Evolutionary conservation across 1,284 basidiomycete genomes (phyloP), one percentile per base, ranked within the genome.

Genomic region (Termitomyces sp.): DNA sequence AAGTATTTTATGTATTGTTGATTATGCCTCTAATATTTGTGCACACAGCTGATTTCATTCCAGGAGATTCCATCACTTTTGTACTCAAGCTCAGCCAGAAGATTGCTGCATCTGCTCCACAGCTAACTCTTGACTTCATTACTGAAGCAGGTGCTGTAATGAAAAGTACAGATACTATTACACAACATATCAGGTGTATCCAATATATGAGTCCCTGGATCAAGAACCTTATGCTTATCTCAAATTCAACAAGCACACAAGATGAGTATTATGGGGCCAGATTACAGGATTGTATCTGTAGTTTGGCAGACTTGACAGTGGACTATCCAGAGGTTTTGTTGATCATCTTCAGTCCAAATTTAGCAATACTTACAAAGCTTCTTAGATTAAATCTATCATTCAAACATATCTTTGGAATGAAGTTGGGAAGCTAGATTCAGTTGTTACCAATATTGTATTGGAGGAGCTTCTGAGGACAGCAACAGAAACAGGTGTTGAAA

Each of bases 181-280:
- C 78, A 1, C 83, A 84, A 51, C 82, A 84, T 49, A 79, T 88
- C 24, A 80, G 79, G 49, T 91, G 84, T 61, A 66, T 93, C 21
- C 81, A 86, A 55, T 93, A 92, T 63, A 78, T 94, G 72, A 80
- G 79, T 39, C 91, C 93, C 3, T 95, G 92, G 93, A 77, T 94
- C 44, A 83, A 79, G 66, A 93, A 94, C 62, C 72, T 95, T 1
- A 74, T 80, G 1, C 66, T 73, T 18, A 93, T 90, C 60, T 79
- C 81, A 38, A 84, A 86, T 60, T 85, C 91, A 1, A 80, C 81
- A 0, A 78, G 77, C 57, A 66, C 72, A 18, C 66, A 82, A 16
- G 88, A 79, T 57, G 88, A 91, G 54, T 75, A 80, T 35, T 86
- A 86, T 1, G 84, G 83, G 5, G 80, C 83, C 4, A 77, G 82